Percentiles rank a stretch among this genome's conserved stretches.
phyloP scores from a whole-genome alignment of 352 stramenopile species.

The Elongisporangium undulatum region DNA sequence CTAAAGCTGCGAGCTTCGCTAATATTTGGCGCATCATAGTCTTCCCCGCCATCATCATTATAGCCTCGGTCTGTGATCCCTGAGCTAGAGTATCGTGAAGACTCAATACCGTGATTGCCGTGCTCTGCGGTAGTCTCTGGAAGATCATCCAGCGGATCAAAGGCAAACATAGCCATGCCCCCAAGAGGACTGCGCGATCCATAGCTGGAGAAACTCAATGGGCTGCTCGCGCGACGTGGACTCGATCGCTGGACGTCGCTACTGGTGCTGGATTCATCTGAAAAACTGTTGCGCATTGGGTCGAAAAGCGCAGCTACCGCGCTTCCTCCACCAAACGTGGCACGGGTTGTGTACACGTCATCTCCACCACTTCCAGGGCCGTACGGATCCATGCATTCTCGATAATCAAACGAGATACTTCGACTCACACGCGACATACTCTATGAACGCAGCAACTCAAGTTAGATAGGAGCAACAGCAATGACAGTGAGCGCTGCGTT shows the following conservation, averaged over 20 bases:
- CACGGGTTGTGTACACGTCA: conserved; percentile 21
- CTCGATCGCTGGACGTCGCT: conserved; percentile 38
- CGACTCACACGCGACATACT: conserved; percentile 69
- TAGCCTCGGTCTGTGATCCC: conserved; percentile 13
- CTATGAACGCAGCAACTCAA: conserved; percentile 14
- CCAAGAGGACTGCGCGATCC: conserved; percentile 59
- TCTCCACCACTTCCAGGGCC: conserved; percentile 25
- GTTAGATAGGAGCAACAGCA: not conserved
- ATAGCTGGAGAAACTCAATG: conserved; percentile 47
- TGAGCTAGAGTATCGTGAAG: not conserved
- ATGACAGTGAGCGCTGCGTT: not conserved
- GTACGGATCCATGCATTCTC: conserved; percentile 47
- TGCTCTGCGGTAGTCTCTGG: conserved; percentile 23
- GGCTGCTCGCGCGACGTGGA: conserved; percentile 51
- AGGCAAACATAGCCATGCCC: conserved; percentile 52
- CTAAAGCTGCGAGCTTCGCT: not conserved
- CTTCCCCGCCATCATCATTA: conserved; percentile 12
- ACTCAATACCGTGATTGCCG: not conserved
- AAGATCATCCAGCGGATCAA: conserved; percentile 70
- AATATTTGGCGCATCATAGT: conserved; percentile 15
- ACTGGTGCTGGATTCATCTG: conserved; percentile 47
- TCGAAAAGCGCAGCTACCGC: conserved; percentile 16
- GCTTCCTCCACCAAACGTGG: conserved; percentile 21
- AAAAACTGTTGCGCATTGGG: conserved; percentile 28
- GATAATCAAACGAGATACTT: conserved; percentile 75